Evolutionary conservation across 176 grass and related monocot genomes (phyloP).

Genomic region (Hordeum marinum): DNA sequence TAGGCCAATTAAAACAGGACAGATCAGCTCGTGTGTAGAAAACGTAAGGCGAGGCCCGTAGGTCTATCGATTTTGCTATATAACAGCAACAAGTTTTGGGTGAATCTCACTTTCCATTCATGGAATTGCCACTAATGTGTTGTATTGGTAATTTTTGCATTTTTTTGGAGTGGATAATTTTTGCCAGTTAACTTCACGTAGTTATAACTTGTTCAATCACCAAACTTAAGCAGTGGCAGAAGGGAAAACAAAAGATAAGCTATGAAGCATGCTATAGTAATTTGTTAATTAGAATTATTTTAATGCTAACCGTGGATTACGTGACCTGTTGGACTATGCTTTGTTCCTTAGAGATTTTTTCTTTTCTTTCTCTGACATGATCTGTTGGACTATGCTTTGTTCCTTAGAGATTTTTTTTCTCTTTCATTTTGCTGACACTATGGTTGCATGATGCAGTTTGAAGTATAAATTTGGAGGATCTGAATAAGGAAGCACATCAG

Average conservation of each 20-base stretch:
- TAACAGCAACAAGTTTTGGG: background rate
- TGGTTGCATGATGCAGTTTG: conserved; percentile 32
- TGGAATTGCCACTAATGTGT: background rate
- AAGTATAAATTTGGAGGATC: conserved; percentile 16
- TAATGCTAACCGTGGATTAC: background rate
- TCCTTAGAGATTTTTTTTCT: background rate
- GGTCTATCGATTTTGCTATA: too few species aligned
- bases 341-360: background rate
- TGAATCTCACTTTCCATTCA: background rate
- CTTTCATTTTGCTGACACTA: background rate
- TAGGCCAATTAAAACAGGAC: too few species aligned
- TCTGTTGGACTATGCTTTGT: background rate
- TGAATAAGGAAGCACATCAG: conserved; percentile 13
- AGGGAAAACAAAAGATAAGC: background rate
- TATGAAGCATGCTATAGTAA: background rate
- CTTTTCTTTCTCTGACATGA: background rate
- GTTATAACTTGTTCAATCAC: background rate
- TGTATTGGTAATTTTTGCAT: background rate
- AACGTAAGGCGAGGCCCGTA: too few species aligned
- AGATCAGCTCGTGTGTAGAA: too few species aligned
- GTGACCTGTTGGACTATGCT: background rate
- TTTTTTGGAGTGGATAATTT: background rate
- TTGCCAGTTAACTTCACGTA: background rate
- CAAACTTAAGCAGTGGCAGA: background rate
- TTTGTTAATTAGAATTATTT: background rate